A percentile compares a stretch with the other conserved stretches of the same genome.
These are phyloP conservation scores for Melampsora larici-populina DNA, from an alignment of 1,284 basidiomycete genomes.

Conservation along the genomic window DNA sequence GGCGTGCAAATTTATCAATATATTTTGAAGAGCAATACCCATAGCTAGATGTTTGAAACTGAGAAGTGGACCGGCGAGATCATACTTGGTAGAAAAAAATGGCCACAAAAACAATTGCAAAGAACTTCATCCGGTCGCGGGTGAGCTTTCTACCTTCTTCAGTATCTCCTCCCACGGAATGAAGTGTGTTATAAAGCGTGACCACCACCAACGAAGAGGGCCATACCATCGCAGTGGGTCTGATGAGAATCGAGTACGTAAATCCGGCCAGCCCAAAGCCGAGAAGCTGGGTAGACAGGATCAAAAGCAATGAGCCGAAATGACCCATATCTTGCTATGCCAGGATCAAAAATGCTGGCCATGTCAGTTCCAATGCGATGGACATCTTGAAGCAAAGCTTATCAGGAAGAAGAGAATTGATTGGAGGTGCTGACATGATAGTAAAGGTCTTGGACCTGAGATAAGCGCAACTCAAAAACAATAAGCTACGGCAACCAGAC, in stretches of 20 bases:
- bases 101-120: constrained; percentile 20
- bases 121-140: constrained; percentile 31
- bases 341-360: constrained; percentile 53
- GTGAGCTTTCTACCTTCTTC: constrained; percentile 21
- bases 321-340: constrained; percentile 55
- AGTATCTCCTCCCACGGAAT: constrained; percentile 40
- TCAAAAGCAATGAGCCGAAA: constrained; percentile 55
- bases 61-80: background rate
- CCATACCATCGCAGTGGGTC: constrained; percentile 53
- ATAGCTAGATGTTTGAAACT: background rate
- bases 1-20: background rate
- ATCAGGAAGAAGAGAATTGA: constrained; percentile 54
- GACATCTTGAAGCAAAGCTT: constrained; percentile 54
- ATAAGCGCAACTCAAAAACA: constrained; percentile 50
- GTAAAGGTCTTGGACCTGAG: constrained; percentile 53
- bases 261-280: constrained; percentile 59
- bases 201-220: constrained; percentile 52
- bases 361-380: constrained; percentile 56
- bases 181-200: constrained; percentile 54
- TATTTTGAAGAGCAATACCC: background rate
- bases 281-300: constrained; percentile 60
- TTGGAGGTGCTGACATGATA: constrained; percentile 56
- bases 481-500: background rate
- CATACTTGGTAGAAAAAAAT: constrained; percentile 40
- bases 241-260: constrained; percentile 51